phyloP scores from a whole-genome alignment of 768 basidiomycete genomes.

The Suillus cothurnatus region DNA sequence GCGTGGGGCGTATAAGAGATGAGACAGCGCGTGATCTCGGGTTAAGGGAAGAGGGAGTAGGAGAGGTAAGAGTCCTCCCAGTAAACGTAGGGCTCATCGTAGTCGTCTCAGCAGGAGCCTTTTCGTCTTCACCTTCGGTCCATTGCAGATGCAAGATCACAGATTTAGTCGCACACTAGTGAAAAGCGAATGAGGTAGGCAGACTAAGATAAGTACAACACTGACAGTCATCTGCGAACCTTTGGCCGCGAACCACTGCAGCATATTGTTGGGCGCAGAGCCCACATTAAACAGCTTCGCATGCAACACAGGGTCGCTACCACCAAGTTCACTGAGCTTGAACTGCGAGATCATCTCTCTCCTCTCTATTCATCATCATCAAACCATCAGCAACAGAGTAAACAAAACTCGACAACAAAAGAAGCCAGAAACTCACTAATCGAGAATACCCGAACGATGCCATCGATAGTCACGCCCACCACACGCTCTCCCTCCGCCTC shows the following conservation, averaged over 20 bases:
- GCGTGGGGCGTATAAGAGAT: constrained; percentile 55
- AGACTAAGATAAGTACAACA: constrained; percentile 4
- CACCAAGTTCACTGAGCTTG: constrained; percentile 79
- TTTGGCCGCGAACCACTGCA: constrained; percentile 94
- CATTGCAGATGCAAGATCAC: constrained; percentile 85
- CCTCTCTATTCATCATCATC: constrained; percentile 41
- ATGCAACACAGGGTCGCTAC: constrained; percentile 63
- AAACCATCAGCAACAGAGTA: constrained; percentile 30
- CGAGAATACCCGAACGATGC: constrained; percentile 87
- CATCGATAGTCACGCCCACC: constrained; percentile 91
- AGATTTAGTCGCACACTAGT: constrained; percentile 85
- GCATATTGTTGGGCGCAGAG: constrained; percentile 81
- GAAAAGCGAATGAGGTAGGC: neutral
- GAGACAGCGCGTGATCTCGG: constrained; percentile 51
- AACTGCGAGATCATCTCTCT: constrained; percentile 94
- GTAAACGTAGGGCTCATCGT: constrained; percentile 29
- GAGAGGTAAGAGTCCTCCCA: constrained; percentile 28
- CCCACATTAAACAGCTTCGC: constrained; percentile 78
- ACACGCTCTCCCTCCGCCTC: constrained; percentile 73
- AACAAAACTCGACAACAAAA: neutral
- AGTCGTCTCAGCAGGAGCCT: constrained; percentile 17
- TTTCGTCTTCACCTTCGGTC: constrained; percentile 62
- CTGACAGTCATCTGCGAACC: constrained; percentile 88
- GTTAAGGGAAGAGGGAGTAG: constrained; percentile 25
- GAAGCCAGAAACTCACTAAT: constrained; percentile 60